Percentiles rank a stretch among this genome's conserved stretches.
phyloP scores from a whole-genome alignment of 192 early-diverging fungal species.

The Allomyces macrogynus region DNA sequence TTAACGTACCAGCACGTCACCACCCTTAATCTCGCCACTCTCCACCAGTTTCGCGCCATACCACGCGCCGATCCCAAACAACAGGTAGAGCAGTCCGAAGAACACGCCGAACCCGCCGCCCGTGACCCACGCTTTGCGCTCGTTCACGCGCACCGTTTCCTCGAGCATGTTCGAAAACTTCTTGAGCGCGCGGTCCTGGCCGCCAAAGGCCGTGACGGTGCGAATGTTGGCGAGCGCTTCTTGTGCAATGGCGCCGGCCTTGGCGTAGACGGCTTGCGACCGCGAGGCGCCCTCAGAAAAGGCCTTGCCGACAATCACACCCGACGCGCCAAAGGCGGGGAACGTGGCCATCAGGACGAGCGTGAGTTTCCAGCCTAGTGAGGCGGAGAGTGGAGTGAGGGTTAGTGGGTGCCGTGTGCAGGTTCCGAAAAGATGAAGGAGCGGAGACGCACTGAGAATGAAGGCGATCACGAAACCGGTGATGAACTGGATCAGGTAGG shows the following conservation, averaged over 20 bases:
- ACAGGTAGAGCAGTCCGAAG: constrained; percentile 50
- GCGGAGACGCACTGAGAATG: constrained; percentile 9
- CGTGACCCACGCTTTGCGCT: constrained; percentile 33
- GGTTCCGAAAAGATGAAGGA: no score
- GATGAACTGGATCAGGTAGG: constrained; percentile 41
- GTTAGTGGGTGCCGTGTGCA: no score
- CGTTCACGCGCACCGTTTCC: constrained; percentile 35
- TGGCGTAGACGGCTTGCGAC: constrained; percentile 53
- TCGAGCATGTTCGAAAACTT: constrained; percentile 19
- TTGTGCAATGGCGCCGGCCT: constrained; percentile 65
- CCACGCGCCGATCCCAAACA: constrained; percentile 67
- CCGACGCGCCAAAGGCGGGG: constrained; percentile 40
- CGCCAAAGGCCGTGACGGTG: constrained; percentile 74
- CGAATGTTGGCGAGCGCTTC: constrained; percentile 64
- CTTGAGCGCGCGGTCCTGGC: constrained; percentile 42
- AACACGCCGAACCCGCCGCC: constrained; percentile 55
- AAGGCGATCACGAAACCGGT: constrained; percentile 61
- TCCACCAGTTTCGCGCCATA: constrained; percentile 34
- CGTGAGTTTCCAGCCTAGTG: constrained; percentile 56
- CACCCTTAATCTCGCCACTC: constrained; percentile 15
- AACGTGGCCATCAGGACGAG: constrained; percentile 59
- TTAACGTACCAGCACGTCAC: constrained; percentile 30
- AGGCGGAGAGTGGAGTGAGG: no score
- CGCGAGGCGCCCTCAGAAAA: constrained; percentile 18
- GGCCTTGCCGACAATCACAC: constrained; percentile 34